Conservation (phyloP, 371 early-diverging fungal species). For the Parasitella parasitica region DNA sequence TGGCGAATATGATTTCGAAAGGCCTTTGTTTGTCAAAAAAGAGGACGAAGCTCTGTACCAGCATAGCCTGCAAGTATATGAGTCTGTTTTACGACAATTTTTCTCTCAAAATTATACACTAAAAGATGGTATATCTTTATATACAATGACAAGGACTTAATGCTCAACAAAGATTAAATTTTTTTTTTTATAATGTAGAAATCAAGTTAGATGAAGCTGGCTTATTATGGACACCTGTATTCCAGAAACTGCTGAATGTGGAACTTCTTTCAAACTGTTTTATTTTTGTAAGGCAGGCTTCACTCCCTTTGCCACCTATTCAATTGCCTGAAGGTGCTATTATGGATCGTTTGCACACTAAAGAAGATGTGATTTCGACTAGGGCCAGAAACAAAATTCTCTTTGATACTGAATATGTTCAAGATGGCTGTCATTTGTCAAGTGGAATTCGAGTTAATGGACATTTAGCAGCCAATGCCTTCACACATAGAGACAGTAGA, state of each 20-base stretch:
- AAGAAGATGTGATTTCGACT: background rate
- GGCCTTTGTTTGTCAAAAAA: background rate
- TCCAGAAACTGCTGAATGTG: background rate
- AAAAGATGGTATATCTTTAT: background rate
- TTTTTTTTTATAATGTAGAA: background rate
- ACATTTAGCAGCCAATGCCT: conserved; percentile 10
- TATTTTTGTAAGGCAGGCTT: background rate
- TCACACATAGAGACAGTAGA: conserved; percentile 14
- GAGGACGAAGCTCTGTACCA: background rate
- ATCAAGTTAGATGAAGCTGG: background rate
- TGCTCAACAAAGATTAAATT: background rate
- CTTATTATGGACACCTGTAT: conserved; percentile 1
- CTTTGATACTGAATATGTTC: background rate
- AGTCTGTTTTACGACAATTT: background rate
- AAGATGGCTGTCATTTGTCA: conserved; percentile 1
- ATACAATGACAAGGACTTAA: background rate
- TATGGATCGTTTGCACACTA: background rate
- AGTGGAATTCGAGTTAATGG: conserved; percentile 4
- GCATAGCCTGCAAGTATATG: background rate
- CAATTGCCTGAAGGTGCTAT: background rate
- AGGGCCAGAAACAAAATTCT: background rate
- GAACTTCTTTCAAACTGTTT: background rate
- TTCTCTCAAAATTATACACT: background rate
- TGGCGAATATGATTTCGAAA: background rate
- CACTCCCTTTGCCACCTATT: background rate